These are phyloP conservation scores for Thuidium tamariscinum DNA, from an alignment of 225 moss, liverwort and hornwort species.

Conservation along the genomic window DNA sequence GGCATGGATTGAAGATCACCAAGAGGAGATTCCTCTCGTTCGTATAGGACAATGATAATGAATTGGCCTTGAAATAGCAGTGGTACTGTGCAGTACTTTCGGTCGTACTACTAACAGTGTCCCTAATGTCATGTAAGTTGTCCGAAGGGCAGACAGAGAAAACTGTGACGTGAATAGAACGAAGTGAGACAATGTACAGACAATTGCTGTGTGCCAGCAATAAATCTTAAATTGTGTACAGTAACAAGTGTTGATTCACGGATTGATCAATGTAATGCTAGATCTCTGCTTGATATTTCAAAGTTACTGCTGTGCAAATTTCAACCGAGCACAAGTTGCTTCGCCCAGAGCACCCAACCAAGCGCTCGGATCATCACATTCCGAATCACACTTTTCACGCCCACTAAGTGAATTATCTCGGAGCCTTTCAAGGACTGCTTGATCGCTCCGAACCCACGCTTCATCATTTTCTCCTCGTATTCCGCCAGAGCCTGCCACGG, in stretches of 20 bases:
- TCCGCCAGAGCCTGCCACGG: conserved; percentile 6
- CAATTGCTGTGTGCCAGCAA: neutral
- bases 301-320: neutral
- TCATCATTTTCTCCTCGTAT: conserved; percentile 18
- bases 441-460: conserved; percentile 22
- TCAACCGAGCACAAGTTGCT: neutral
- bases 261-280: neutral
- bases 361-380: neutral
- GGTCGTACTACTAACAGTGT: neutral
- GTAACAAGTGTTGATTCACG: neutral
- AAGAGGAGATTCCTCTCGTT: neutral
- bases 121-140: neutral
- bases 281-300: neutral
- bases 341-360: conserved; percentile 4
- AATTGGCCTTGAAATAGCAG: neutral
- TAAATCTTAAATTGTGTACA: neutral
- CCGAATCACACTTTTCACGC: conserved; percentile 1
- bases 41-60: neutral
- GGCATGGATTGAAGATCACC: neutral
- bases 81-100: neutral
- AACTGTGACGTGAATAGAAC: neutral
- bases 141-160: neutral
- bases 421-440: neutral
- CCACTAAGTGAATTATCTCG: conserved; percentile 7
- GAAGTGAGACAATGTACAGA: neutral